A percentile compares a stretch with the other conserved stretches of the same genome.
Evolutionary conservation across 139 green algal genomes (phyloP).

Genomic region (Eudorina sp.): DNA sequence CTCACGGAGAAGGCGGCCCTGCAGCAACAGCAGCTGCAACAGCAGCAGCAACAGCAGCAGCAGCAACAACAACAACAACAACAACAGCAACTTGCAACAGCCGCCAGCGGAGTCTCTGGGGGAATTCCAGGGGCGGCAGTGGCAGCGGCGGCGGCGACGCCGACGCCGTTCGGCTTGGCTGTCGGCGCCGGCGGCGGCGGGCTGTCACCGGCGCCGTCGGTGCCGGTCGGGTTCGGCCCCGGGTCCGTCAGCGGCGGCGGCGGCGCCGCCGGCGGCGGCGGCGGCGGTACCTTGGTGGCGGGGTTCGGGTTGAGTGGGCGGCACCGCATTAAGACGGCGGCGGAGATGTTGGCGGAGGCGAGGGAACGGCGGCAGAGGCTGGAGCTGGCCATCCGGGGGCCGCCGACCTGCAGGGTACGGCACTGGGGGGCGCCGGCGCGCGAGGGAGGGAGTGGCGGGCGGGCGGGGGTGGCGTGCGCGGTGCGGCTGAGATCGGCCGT

Average conservation of each 20-base stretch:
- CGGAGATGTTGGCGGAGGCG: conserved; percentile 51
- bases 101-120: too few relatives aligned
- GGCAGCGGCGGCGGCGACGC: not conserved
- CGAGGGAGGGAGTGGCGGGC: too few relatives aligned
- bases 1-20: conserved; percentile 19
- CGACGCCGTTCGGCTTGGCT: not conserved
- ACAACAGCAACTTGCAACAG: not conserved
- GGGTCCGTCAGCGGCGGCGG: not conserved
- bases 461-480: too few relatives aligned
- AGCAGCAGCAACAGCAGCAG: conserved; percentile 12
- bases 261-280: not conserved
- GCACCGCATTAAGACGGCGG: not conserved
- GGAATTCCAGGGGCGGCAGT: conserved; percentile 17
- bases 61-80: conserved; percentile 11
- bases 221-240: not conserved
- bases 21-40: not conserved
- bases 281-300: not conserved
- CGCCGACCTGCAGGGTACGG: conserved; percentile 26
- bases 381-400: conserved; percentile 44
- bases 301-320: too few relatives aligned
- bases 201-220: not conserved
- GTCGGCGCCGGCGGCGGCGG: not conserved
- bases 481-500: too few relatives aligned
- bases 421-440: too few relatives aligned
- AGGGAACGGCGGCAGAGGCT: conserved; percentile 40